Base-by-base conservation (phyloP, 352 stramenopile species). In the Aphanomyces invadans region DNA sequence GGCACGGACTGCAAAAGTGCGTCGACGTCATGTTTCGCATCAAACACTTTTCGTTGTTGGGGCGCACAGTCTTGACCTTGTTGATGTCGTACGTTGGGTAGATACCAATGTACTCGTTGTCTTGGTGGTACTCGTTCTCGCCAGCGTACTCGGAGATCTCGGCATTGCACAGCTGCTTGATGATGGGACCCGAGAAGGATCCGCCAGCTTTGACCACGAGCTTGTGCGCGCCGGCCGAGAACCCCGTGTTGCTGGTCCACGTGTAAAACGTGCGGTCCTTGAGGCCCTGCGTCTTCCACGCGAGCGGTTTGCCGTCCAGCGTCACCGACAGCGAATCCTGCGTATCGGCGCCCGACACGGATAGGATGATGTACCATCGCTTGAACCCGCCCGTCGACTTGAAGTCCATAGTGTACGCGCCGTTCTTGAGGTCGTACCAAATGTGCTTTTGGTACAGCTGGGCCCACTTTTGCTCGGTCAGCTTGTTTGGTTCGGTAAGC, bases 1-100 rank as follows among this genome's bases (percentile, higher is more conserved):
- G 65, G 61, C 74, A 80, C 38, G 77, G 68, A n/a, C 19, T 12
- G 70, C 74, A 80, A 49, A 80, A 80, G 26, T n/a, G 31, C 1
- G 66, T 66, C 57, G 70, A 74, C 32, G 39, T 62, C 69, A 80
- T 76, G 72, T 80, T 76, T 65, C 74, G 74, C 74, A 80, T 77
- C 38, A 77, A 49, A 66, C 74, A 80, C 36, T 57, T 70, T 54
- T 77, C 71, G 65, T 74, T 73, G 63, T 71, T 54, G 10, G 74
- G 74, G 15, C 74, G 74, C 29, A 69, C 72, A 17, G 57, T 52
- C 68, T 76, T 75, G 56, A 15, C 1, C 38, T 75, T 74, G 65
- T 71, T 71, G 48, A 70, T 68, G 55, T 76, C 48, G 26, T 38
- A 78, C 21, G 71, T 78, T 29, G 74, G 68, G 71, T 76, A 77